These are phyloP conservation scores for Neoarthrinium moseri DNA, from an alignment of 2,329 filamentous ascomycete genomes.

Conservation along the genomic window DNA sequence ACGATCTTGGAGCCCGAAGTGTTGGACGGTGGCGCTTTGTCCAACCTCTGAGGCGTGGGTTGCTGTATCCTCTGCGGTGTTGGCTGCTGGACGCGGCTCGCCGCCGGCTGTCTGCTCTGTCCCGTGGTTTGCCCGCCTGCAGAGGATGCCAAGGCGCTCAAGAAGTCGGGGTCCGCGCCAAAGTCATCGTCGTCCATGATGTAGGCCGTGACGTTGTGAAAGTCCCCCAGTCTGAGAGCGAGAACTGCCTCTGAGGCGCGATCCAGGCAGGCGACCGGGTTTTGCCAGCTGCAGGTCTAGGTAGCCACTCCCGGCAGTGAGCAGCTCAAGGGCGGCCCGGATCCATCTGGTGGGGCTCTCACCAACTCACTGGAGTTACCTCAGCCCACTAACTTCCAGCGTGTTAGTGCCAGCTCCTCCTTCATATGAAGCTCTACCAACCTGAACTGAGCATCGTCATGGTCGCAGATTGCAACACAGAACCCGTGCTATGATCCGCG, in stretches of 20 bases:
- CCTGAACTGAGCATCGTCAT: too few relatives aligned
- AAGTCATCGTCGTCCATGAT: conserved; percentile 43
- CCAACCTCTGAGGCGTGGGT: conserved; percentile 36
- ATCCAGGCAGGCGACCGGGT: not conserved
- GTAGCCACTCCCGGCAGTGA: too few relatives aligned
- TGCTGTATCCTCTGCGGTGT: conserved; percentile 43
- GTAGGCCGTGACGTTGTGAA: not conserved
- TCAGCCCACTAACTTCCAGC: too few relatives aligned
- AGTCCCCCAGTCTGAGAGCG: too few relatives aligned
- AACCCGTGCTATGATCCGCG: too few relatives aligned
- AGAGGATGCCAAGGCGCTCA: conserved; percentile 31
- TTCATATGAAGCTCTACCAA: too few relatives aligned
- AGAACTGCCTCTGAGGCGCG: too few relatives aligned
- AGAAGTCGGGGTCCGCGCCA: conserved; percentile 42
- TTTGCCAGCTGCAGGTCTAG: not conserved
- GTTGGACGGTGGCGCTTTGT: conserved; percentile 44
- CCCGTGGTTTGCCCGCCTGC: conserved; percentile 16
- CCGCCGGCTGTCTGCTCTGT: conserved; percentile 17
- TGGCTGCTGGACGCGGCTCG: conserved; percentile 35
- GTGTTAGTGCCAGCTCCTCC: too few relatives aligned
- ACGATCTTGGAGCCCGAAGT: conserved; percentile 58
- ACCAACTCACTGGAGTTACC: too few relatives aligned
- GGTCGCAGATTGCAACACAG: too few relatives aligned
- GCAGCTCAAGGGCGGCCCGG: too few relatives aligned
- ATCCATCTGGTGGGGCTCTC: too few relatives aligned